These are phyloP conservation scores for Mariannaea elegans DNA, from an alignment of 2,329 filamentous ascomycete genomes.

Conservation along the genomic window DNA sequence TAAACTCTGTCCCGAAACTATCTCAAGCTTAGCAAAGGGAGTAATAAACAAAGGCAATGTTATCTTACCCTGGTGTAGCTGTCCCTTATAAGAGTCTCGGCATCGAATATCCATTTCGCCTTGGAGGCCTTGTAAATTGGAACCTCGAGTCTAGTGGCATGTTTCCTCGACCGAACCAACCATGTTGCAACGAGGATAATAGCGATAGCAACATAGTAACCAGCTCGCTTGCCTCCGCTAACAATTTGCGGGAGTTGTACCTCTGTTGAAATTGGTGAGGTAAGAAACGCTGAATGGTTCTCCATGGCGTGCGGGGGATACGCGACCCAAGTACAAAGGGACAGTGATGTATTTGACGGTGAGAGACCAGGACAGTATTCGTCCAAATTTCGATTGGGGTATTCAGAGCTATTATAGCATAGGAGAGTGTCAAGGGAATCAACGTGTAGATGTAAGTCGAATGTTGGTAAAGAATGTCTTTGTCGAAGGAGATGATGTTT, in stretches of 20 bases:
- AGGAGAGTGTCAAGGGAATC: background rate
- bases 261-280: constrained; percentile 15
- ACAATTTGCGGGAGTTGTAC: constrained; percentile 33
- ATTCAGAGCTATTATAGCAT: background rate
- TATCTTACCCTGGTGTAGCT: constrained; percentile 58
- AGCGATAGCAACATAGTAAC: constrained; percentile 53
- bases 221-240: constrained; percentile 44
- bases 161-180: constrained; percentile 48
- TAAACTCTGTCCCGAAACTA: constrained; percentile 60
- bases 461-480: background rate
- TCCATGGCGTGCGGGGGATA: constrained; percentile 4
- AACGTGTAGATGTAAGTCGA: background rate
- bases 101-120: constrained; percentile 61
- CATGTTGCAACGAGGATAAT: constrained; percentile 49
- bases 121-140: constrained; percentile 60
- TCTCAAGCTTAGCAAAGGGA: constrained; percentile 28
- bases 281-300: constrained; percentile 13
- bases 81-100: constrained; percentile 56
- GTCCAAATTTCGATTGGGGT: background rate
- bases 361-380: background rate
- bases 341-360: background rate
- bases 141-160: constrained; percentile 44
- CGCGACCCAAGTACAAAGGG: too few species aligned
- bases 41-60: background rate
- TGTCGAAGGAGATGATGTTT: background rate